Evolutionary conservation across 345 rosid species (phyloP).

Genomic region (Barbarea vulgaris): DNA sequence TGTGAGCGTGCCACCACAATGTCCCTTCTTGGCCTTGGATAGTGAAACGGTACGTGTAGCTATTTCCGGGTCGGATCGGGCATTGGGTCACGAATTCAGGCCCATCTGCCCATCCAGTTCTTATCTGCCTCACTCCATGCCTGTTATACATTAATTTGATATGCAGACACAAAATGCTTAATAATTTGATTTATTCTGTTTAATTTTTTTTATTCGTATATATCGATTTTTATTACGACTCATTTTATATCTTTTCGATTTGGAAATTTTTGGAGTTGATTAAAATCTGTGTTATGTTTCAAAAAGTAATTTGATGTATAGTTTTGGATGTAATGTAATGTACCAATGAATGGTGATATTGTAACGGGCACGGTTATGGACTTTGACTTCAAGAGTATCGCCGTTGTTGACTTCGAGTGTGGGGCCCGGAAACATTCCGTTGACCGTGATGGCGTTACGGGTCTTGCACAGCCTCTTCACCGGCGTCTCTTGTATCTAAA

Average conservation of each 20-base stretch:
- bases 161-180: background rate
- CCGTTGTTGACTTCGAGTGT: slow-evolving; percentile 75
- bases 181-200: background rate
- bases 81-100: slow-evolving; percentile 95
- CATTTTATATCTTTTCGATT: background rate
- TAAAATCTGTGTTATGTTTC: background rate
- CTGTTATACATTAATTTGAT: slow-evolving; percentile 38
- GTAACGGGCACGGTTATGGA: slow-evolving; percentile 63
- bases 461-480: slow-evolving; percentile 97
- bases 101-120: slow-evolving; percentile 96
- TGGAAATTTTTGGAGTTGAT: background rate
- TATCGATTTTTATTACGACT: too few species aligned
- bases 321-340: background rate
- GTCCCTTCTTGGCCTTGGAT: slow-evolving; percentile 93
- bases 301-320: background rate
- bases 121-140: slow-evolving; percentile 88
- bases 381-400: slow-evolving; percentile 71
- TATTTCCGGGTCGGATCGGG: slow-evolving; percentile 85
- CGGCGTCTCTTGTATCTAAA: slow-evolving; percentile 74
- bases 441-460: slow-evolving; percentile 73
- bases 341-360: slow-evolving; percentile 95
- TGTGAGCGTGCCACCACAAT: slow-evolving; percentile 98
- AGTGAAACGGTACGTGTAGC: slow-evolving; percentile 82
- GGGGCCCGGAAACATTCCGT: slow-evolving; percentile 95
- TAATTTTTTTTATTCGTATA: too few species aligned